Conservation (phyloP, 1,284 basidiomycete genomes). For the Cryptococcus sp. region DNA sequence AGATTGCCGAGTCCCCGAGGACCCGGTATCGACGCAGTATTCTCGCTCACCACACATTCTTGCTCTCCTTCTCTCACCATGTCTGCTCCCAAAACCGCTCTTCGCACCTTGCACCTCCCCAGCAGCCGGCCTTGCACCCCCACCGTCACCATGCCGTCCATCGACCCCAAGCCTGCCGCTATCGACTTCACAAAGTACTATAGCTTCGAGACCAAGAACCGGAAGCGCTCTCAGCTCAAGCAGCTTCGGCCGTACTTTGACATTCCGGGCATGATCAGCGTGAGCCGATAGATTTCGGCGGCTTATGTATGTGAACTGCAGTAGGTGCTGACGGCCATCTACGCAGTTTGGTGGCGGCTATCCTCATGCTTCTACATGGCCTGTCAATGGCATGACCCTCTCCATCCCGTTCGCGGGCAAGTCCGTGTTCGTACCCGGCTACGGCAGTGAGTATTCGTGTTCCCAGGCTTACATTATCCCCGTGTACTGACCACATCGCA, state of each 20-base stretch:
- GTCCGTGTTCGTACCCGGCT: constrained; percentile 38
- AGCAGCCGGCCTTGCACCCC: background rate
- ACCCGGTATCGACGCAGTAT: too few relatives aligned
- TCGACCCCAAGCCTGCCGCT: constrained; percentile 7
- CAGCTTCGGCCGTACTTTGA: constrained; percentile 26
- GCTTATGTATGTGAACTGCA: background rate
- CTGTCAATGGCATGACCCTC: constrained; percentile 41
- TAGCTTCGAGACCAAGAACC: constrained; percentile 16
- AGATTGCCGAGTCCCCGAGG: too few relatives aligned
- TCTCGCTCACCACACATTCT: too few relatives aligned
- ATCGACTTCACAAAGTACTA: constrained; percentile 24
- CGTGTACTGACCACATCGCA: background rate
- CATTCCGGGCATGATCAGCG: constrained; percentile 31
- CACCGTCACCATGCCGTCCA: constrained; percentile 18
- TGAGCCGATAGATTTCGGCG: constrained; percentile 12
- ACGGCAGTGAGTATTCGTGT: constrained; percentile 22
- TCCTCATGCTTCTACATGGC: constrained; percentile 38
- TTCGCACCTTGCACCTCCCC: too few relatives aligned
- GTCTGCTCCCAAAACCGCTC: too few relatives aligned
- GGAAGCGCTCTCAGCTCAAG: constrained; percentile 22
- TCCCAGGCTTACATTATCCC: background rate
- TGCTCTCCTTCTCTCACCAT: too few relatives aligned
- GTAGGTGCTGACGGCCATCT: background rate
- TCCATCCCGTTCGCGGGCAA: constrained; percentile 36
- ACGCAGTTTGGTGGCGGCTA: constrained; percentile 35